Conservation (phyloP, 1,139 yeast species). For the Suhomyces anneliseae region DNA sequence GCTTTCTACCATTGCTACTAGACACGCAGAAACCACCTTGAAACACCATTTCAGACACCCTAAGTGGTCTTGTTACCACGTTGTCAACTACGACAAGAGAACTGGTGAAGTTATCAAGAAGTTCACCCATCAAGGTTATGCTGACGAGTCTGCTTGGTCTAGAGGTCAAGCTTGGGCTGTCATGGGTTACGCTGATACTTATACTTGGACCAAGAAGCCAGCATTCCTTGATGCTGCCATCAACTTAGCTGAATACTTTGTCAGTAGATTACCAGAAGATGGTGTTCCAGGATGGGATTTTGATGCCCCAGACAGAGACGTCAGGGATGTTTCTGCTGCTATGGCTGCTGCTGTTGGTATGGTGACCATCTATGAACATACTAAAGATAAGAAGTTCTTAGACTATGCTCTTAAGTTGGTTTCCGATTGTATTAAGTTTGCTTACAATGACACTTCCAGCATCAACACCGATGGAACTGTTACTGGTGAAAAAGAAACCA, state of each 20-base stretch:
- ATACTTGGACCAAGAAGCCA: constrained; percentile 21
- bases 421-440: constrained; percentile 7
- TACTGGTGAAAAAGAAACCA: constrained; percentile 20
- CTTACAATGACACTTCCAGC: constrained; percentile 8
- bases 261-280: constrained; percentile 20
- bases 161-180: constrained; percentile 31
- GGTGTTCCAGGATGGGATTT: constrained; percentile 31
- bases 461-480: constrained; percentile 14
- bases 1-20: constrained; percentile 25
- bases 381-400: constrained; percentile 13
- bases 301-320: constrained; percentile 24
- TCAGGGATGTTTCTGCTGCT: constrained; percentile 26
- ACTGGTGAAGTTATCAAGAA: constrained; percentile 21
- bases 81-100: constrained; percentile 21
- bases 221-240: constrained; percentile 24
- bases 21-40: constrained; percentile 27
- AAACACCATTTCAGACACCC: constrained; percentile 23
- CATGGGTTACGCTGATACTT: constrained; percentile 24
- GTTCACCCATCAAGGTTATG: constrained; percentile 26
- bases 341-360: constrained; percentile 27
- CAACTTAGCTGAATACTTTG: constrained; percentile 19
- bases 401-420: constrained; percentile 12
- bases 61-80: constrained; percentile 25
- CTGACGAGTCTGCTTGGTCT: constrained; percentile 26
- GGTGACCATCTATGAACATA: constrained; percentile 19